Conservation (phyloP, 2,329 filamentous ascomycete species). For the Helicocarpus griseus region DNA sequence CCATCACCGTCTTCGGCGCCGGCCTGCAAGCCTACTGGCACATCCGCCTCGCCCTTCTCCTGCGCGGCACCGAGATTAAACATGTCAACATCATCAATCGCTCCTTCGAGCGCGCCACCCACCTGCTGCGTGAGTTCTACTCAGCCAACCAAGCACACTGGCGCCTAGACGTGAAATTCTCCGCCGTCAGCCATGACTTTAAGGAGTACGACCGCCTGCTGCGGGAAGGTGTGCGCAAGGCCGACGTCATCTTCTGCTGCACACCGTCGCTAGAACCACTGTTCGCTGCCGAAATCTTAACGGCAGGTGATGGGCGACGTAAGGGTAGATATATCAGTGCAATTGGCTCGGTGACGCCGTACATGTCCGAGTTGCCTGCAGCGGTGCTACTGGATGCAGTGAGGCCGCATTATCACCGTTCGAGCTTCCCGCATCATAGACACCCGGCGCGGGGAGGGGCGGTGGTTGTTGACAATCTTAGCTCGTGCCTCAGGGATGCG, state of each 20-base stretch:
- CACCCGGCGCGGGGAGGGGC: slow-evolving; percentile 50
- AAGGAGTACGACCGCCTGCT: slow-evolving; percentile 60
- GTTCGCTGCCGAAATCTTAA: slow-evolving; percentile 66
- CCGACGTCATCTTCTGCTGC: slow-evolving; percentile 81
- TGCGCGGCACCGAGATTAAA: slow-evolving; percentile 57
- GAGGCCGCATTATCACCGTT: slow-evolving; percentile 29
- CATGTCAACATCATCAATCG: slow-evolving; percentile 78
- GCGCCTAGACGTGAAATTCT: slow-evolving; percentile 58
- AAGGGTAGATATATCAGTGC: slow-evolving; percentile 37
- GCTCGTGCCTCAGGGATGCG: slow-evolving; percentile 70
- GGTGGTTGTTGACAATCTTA: slow-evolving; percentile 58
- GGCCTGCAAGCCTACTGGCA: slow-evolving; percentile 95
- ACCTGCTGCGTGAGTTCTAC: slow-evolving; percentile 47
- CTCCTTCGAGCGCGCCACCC: slow-evolving; percentile 35
- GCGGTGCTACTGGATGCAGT: slow-evolving; percentile 62
- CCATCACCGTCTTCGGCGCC: slow-evolving; percentile 73
- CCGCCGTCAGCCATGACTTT: slow-evolving; percentile 59
- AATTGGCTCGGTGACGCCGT: slow-evolving; percentile 46
- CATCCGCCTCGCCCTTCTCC: slow-evolving; percentile 67
- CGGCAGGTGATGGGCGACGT: slow-evolving; percentile 35
- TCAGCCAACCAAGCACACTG: slow-evolving; percentile 47
- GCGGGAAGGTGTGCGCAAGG: slow-evolving; percentile 56
- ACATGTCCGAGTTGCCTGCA: slow-evolving; percentile 76
- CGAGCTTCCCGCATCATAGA: slow-evolving; percentile 30
- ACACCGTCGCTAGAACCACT: slow-evolving; percentile 66